These are phyloP conservation scores for Fusarium burgessii DNA, from an alignment of 2,329 filamentous ascomycete species.

Conservation along the genomic window DNA sequence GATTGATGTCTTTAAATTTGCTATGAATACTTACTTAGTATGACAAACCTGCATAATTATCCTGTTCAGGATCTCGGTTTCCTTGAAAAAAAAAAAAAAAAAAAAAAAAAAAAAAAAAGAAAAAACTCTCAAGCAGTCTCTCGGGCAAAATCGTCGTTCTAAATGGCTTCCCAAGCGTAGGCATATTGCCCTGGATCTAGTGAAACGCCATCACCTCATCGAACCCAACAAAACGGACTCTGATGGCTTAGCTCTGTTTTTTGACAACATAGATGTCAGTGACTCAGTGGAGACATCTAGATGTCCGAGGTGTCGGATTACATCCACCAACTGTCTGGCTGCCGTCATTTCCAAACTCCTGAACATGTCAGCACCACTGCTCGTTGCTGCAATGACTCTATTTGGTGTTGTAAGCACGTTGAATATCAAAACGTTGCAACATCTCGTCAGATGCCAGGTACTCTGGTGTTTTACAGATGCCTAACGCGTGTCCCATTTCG, in stretches of 20 bases:
- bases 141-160: constrained; percentile 27
- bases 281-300: neutral
- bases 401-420: neutral
- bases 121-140: too few species aligned
- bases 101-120: too few species aligned
- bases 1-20: too few species aligned
- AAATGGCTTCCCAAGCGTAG: constrained; percentile 39
- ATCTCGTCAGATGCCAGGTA: neutral
- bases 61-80: too few species aligned
- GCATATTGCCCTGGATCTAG: neutral
- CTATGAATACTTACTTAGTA: too few species aligned
- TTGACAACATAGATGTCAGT: neutral
- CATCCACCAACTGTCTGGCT: neutral
- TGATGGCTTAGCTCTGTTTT: rapidly evolving
- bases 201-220: neutral
- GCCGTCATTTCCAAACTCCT: neutral
- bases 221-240: neutral
- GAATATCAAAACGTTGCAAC: neutral
- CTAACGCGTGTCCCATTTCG: neutral
- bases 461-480: neutral
- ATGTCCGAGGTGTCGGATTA: neutral
- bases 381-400: neutral
- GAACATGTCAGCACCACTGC: neutral
- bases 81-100: too few species aligned
- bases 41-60: too few species aligned